Percentiles rank a stretch among this genome's conserved stretches.
phyloP scores from a whole-genome alignment of 192 early-diverging fungal species.

The Umbelopsis sp. region DNA sequence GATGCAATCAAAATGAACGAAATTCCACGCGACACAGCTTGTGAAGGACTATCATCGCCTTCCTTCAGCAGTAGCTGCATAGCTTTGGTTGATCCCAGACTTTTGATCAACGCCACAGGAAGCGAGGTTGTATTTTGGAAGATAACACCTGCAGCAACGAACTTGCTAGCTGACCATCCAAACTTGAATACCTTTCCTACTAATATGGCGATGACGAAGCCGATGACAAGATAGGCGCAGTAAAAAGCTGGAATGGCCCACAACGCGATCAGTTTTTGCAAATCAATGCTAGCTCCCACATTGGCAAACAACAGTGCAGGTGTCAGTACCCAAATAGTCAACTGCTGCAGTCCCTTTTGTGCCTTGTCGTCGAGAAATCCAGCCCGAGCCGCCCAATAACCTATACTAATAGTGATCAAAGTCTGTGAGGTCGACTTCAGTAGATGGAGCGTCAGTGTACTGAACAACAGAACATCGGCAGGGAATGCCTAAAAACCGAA shows the following conservation, averaged over 20 bases:
- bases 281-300: constrained; percentile 14
- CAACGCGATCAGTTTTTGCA: constrained; percentile 21
- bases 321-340: constrained; percentile 28
- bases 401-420: not conserved
- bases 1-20: constrained; percentile 26
- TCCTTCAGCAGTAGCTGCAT: constrained; percentile 14
- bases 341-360: constrained; percentile 14
- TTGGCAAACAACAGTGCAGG: constrained; percentile 28
- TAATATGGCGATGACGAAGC: constrained; percentile 6
- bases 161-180: constrained; percentile 1
- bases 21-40: constrained; percentile 8
- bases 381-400: not conserved
- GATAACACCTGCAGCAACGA: constrained; percentile 26
- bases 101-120: constrained; percentile 25
- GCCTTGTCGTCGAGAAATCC: constrained; percentile 8
- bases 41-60: constrained; percentile 11
- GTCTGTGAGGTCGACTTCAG: constrained; percentile 3
- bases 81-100: constrained; percentile 18
- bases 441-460: not conserved
- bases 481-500: not conserved
- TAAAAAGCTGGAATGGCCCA: constrained; percentile 29
- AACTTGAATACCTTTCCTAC: constrained; percentile 29
- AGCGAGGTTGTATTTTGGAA: constrained; percentile 32
- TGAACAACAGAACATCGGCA: no score
- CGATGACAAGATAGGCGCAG: not conserved